A percentile compares a stretch with the other conserved stretches of the same genome.
Evolutionary conservation across 495 filamentous ascomycete genomes (phyloP).

Genomic region (Friedmanniomyces simplex): DNA sequence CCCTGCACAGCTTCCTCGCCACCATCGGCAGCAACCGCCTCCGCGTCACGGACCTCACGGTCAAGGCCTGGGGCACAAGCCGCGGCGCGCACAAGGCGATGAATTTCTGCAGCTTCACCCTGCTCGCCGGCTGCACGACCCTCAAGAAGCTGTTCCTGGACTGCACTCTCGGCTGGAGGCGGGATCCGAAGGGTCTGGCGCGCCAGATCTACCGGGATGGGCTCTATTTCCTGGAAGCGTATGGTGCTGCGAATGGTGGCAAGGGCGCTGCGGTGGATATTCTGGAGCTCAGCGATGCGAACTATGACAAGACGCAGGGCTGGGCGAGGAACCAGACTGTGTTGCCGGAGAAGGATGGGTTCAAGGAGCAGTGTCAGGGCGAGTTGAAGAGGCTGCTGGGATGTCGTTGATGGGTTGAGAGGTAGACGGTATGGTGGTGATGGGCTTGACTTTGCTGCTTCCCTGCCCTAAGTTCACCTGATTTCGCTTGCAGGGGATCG

Average conservation of each 20-base stretch:
- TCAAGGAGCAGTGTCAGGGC: slow-evolving; percentile 1
- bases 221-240: slow-evolving; percentile 26
- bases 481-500: neutral
- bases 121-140: slow-evolving; percentile 22
- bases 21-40: slow-evolving; percentile 18
- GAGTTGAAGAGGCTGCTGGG: slow-evolving; percentile 14
- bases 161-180: slow-evolving; percentile 8
- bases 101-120: slow-evolving; percentile 22
- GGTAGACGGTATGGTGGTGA: neutral
- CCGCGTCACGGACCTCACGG: slow-evolving; percentile 18
- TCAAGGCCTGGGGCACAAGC: slow-evolving; percentile 16
- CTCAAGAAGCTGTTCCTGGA: slow-evolving; percentile 19
- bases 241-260: slow-evolving; percentile 17
- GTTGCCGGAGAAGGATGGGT: slow-evolving; percentile 1
- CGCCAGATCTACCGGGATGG: slow-evolving; percentile 24
- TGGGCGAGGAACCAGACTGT: neutral
- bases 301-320: neutral
- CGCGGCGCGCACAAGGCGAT: slow-evolving; percentile 19
- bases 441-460: neutral
- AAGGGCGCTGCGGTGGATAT: slow-evolving; percentile 23
- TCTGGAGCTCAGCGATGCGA: slow-evolving; percentile 13
- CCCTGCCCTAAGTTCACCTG: neutral
- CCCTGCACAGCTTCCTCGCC: slow-evolving; percentile 26
- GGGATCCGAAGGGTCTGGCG: slow-evolving; percentile 14
- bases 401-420: neutral